Percentiles rank a stretch among this genome's conserved stretches.
These are phyloP conservation scores for Yarrowia osloensis DNA, from an alignment of 805 yeast species.

Conservation along the genomic window DNA sequence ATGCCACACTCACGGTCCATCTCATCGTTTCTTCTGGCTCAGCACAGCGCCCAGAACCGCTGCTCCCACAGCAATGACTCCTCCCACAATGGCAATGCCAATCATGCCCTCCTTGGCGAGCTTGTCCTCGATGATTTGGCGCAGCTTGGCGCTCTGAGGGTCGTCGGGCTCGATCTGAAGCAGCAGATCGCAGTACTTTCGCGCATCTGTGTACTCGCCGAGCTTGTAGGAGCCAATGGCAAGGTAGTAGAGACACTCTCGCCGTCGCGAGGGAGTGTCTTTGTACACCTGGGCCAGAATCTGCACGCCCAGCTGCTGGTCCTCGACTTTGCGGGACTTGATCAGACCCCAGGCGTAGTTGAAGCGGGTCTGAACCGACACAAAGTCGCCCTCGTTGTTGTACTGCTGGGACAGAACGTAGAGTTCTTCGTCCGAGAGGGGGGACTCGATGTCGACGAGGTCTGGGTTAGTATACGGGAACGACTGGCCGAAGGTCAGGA, in stretches of 20 bases:
- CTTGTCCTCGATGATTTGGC: conserved; percentile 77
- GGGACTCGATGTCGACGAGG: conserved; percentile 36
- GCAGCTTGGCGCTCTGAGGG: conserved; percentile 69
- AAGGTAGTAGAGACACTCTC: conserved; percentile 87
- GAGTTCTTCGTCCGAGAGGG: conserved; percentile 73
- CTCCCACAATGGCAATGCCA: conserved; percentile 86
- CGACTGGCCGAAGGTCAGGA: too few relatives aligned
- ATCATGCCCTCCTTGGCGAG: conserved; percentile 84
- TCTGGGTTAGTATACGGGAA: conserved; percentile 7
- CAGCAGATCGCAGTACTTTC: conserved; percentile 79
- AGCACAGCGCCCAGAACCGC: conserved; percentile 50
- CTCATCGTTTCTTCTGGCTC: conserved; percentile 35
- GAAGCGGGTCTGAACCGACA: conserved; percentile 80
- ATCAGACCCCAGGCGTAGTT: conserved; percentile 96
- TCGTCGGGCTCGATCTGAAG: conserved; percentile 82
- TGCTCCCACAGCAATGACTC: conserved; percentile 81
- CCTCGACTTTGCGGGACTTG: conserved; percentile 61
- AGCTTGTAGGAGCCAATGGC: conserved; percentile 85
- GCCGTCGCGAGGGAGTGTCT: conserved; percentile 76
- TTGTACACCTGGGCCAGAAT: conserved; percentile 62
- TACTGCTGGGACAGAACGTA: conserved; percentile 76
- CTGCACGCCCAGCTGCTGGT: conserved; percentile 78
- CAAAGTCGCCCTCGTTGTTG: conserved; percentile 74
- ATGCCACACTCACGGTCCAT: conserved; percentile 4
- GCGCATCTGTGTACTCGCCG: conserved; percentile 83